These are phyloP conservation scores for Quercus berberidifolia DNA, from an alignment of 306 rosid species.

Conservation along the genomic window DNA sequence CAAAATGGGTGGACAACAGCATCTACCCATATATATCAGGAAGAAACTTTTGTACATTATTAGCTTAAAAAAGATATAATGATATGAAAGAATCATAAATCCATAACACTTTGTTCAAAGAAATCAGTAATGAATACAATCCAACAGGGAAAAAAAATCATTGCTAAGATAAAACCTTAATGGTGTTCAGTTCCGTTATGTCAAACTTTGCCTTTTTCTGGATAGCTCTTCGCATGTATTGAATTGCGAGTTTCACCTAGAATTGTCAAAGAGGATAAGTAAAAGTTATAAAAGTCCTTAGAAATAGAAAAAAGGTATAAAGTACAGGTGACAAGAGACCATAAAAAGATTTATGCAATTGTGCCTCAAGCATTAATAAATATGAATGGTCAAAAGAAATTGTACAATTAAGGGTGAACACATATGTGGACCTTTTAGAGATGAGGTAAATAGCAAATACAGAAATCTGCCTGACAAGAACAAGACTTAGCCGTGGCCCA, in stretches of 20 bases:
- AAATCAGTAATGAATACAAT: constrained; percentile 3
- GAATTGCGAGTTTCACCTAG: constrained; percentile 93
- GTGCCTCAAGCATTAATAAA: not conserved
- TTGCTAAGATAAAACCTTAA: constrained; percentile 49
- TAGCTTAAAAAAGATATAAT: not conserved
- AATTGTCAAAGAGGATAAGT: constrained; percentile 2
- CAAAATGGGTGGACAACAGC: not conserved
- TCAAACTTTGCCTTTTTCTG: constrained; percentile 98
- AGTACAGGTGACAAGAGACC: not conserved
- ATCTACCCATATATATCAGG: not conserved
- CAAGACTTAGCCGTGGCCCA: not conserved
- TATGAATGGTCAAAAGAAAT: not conserved
- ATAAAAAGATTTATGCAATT: not conserved
- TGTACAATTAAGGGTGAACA: not conserved
- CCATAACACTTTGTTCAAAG: constrained; percentile 2
- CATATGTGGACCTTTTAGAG: not conserved
- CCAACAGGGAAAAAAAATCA: not conserved
- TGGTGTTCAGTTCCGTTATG: constrained; percentile 73
- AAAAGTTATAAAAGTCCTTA: constrained; percentile 39
- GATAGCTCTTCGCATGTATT: constrained; percentile 80
- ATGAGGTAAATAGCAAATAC: not conserved
- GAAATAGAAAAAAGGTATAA: constrained; percentile 3
- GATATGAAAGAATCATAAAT: not conserved
- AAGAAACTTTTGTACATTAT: not conserved
- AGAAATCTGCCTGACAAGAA: not conserved